phyloP scores from a whole-genome alignment of 768 basidiomycete genomes.

The Gymnopilus dilepis region DNA sequence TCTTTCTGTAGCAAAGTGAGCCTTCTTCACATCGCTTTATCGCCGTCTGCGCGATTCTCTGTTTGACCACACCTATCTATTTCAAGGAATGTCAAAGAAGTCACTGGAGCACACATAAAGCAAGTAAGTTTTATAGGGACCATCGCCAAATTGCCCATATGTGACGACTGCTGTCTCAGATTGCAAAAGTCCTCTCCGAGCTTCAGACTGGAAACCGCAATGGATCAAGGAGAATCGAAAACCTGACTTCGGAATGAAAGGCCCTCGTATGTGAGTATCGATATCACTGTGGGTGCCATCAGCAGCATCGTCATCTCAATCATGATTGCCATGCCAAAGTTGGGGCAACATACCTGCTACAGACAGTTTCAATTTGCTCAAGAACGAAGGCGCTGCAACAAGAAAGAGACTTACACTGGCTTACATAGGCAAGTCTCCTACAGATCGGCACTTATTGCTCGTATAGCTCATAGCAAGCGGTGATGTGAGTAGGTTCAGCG shows the following conservation, averaged over 20 bases:
- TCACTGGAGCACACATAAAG: slow-evolving; percentile 47
- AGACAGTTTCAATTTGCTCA: slow-evolving; percentile 32
- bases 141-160: neutral
- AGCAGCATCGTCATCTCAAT: too few species aligned
- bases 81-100: slow-evolving; percentile 44
- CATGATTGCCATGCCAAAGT: too few species aligned
- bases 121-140: slow-evolving; percentile 25
- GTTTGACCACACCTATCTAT: neutral
- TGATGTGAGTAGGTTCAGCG: slow-evolving; percentile 56
- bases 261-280: slow-evolving; percentile 27
- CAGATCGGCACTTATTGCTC: neutral
- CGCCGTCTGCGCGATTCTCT: neutral
- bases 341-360: slow-evolving; percentile 39
- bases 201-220: slow-evolving; percentile 27
- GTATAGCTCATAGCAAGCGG: slow-evolving; percentile 44
- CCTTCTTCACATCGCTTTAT: neutral
- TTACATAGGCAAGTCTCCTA: slow-evolving; percentile 28
- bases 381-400: slow-evolving; percentile 26
- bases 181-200: slow-evolving; percentile 30
- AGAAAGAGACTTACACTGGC: slow-evolving; percentile 24
- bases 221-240: slow-evolving; percentile 29
- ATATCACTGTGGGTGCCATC: neutral
- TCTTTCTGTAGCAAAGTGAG: slow-evolving; percentile 48
- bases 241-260: slow-evolving; percentile 24
- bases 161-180: slow-evolving; percentile 16